A percentile compares a stretch with the other conserved stretches of the same genome.
phyloP scores from a whole-genome alignment of 192 early-diverging fungal species.

The Spinellus fusiger region DNA sequence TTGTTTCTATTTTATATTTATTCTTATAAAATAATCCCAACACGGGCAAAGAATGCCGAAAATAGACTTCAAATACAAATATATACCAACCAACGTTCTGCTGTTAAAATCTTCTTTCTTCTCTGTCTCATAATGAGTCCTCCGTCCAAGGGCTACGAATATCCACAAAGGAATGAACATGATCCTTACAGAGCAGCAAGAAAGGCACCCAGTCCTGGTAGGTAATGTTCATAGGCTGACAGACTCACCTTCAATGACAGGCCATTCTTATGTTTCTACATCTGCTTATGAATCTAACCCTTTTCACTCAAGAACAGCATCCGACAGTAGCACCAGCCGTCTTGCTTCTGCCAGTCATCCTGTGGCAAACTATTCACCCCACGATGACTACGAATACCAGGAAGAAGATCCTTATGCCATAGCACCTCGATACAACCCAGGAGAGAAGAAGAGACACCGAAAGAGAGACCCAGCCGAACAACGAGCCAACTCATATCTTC shows the following conservation, averaged over 20 bases:
- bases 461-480: not conserved
- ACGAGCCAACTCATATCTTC: constrained; percentile 18
- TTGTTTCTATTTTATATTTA: too few relatives aligned
- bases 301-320: not conserved
- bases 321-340: constrained; percentile 9
- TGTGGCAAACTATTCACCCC: not conserved
- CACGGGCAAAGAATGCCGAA: constrained; percentile 1
- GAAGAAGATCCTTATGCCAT: not conserved
- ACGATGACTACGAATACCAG: not conserved
- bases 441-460: constrained; percentile 4
- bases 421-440: not conserved
- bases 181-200: constrained; percentile 22
- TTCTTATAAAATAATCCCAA: too few relatives aligned
- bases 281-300: not conserved
- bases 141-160: not conserved
- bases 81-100: not conserved
- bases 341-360: not conserved
- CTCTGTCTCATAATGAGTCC: not conserved
- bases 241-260: too few relatives aligned
- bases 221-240: too few relatives aligned
- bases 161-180: constrained; percentile 1
- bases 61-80: not conserved
- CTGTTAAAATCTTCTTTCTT: not conserved
- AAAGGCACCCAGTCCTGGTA: constrained; percentile 14
- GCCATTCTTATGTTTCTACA: not conserved